Conservation (phyloP, 148 eudicot species). For the Persicaria maculosa region DNA sequence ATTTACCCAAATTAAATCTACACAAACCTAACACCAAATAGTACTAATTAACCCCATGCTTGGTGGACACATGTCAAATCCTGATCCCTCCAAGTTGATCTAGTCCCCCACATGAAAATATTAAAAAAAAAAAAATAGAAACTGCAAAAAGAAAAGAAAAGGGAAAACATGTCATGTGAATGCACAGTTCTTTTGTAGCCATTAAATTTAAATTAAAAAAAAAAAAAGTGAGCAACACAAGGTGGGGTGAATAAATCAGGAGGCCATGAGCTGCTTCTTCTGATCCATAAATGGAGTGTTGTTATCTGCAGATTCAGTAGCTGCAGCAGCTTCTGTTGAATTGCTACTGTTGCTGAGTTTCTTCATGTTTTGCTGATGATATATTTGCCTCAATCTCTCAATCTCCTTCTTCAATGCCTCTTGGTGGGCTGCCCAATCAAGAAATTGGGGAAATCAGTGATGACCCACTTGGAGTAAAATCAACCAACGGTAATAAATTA, state of each 20-base stretch:
- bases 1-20: no score
- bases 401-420: constrained; percentile 87
- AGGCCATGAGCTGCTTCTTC: constrained; percentile 36
- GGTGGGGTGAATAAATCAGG: neutral
- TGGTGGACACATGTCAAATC: constrained; percentile 4
- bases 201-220: neutral
- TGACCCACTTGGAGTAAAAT: neutral
- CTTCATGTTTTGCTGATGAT: constrained; percentile 50
- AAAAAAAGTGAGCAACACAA: neutral
- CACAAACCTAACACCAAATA: neutral
- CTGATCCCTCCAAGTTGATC: neutral
- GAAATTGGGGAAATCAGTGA: neutral
- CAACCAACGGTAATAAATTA: no score
- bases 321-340: constrained; percentile 12
- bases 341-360: constrained; percentile 23
- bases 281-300: constrained; percentile 31
- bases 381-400: constrained; percentile 70
- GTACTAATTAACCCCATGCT: neutral
- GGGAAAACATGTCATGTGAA: constrained; percentile 19
- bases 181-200: neutral
- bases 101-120: neutral
- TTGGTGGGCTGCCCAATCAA: constrained; percentile 58
- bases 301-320: constrained; percentile 10
- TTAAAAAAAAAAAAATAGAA: neutral
- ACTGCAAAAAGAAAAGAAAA: neutral